A percentile compares a stretch with the other conserved stretches of the same genome.
Conservation (phyloP, 495 filamentous ascomycete genomes). For the Aspergillus sclerotioniger region DNA sequence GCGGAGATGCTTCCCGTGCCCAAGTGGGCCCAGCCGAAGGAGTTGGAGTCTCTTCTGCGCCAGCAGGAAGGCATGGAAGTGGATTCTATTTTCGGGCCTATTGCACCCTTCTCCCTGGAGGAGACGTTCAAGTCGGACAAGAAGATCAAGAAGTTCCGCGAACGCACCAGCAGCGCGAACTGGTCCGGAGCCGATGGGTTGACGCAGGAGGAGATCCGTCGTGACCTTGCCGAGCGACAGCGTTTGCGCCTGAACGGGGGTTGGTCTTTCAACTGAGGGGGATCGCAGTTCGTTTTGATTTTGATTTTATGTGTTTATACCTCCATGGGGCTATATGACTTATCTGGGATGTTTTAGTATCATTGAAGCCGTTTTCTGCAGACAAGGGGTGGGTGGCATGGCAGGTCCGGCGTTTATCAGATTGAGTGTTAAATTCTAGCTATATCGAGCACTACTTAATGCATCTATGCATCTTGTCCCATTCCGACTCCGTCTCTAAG, state of each 20-base stretch:
- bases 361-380: not conserved
- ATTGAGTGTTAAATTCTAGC: not conserved
- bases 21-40: slow-evolving; percentile 81
- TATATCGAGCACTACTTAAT: slow-evolving; percentile 1
- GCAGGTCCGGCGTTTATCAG: not conserved
- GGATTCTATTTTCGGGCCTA: slow-evolving; percentile 84
- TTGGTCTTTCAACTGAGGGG: slow-evolving; percentile 60
- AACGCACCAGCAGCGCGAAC: slow-evolving; percentile 87
- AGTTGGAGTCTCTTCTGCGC: slow-evolving; percentile 64
- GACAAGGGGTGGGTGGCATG: not conserved
- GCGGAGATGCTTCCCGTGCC: slow-evolving; percentile 60
- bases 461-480: not conserved
- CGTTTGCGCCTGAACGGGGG: slow-evolving; percentile 78
- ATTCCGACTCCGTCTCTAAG: no score
- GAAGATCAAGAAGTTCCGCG: slow-evolving; percentile 78
- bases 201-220: slow-evolving; percentile 82
- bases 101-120: slow-evolving; percentile 84
- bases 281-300: not conserved
- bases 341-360: not conserved
- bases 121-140: slow-evolving; percentile 87
- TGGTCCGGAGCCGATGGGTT: slow-evolving; percentile 83
- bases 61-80: slow-evolving; percentile 82
- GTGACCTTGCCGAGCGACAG: slow-evolving; percentile 77
- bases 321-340: slow-evolving; percentile 6
- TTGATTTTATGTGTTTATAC: not conserved